phyloP scores from a whole-genome alignment of 23 red algal species.

The Cyanidiococcus yangmingshanensis region DNA sequence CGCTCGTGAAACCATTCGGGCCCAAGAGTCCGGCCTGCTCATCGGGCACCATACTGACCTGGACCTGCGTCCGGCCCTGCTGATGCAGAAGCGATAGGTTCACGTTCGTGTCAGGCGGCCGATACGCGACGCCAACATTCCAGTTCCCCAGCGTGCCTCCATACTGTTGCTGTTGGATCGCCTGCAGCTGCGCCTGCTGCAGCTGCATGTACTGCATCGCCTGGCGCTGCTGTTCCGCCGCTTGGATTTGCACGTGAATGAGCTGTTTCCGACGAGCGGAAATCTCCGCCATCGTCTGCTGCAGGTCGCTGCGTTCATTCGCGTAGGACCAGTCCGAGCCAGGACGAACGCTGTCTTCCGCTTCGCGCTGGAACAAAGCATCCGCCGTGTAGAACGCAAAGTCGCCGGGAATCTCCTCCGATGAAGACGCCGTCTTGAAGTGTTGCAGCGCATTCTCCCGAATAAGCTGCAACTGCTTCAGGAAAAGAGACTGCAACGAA shows the following conservation, averaged over 20 bases:
- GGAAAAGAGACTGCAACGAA: conserved; percentile 58
- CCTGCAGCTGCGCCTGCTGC: conserved; percentile 92
- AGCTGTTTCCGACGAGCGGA: conserved; percentile 74
- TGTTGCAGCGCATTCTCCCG: conserved; percentile 76
- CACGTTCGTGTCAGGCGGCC: conserved; percentile 94
- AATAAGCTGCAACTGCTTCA: conserved; percentile 82
- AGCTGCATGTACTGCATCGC: conserved; percentile 93
- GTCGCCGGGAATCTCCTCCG: conserved; percentile 88
- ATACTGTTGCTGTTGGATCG: conserved; percentile 78
- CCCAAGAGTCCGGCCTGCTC: conserved; percentile 66
- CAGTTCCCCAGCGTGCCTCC: conserved; percentile 77
- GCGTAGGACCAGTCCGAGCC: conserved; percentile 60
- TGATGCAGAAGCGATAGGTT: conserved; percentile 84
- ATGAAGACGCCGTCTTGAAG: conserved; percentile 79
- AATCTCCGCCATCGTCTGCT: conserved; percentile 91
- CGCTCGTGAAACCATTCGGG: conserved; percentile 85
- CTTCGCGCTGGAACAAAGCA: conserved; percentile 77
- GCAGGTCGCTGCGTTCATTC: conserved; percentile 76
- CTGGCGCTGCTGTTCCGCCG: conserved; percentile 70
- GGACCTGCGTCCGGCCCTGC: conserved; percentile 73
- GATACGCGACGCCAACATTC: conserved; percentile 80
- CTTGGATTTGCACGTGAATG: conserved; percentile 45
- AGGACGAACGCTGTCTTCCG: conserved; percentile 72
- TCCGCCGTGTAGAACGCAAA: conserved; percentile 92
- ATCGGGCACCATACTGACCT: conserved; percentile 93